Percentiles rank a stretch among this genome's conserved stretches.
phyloP scores from a whole-genome alignment of 108 stramenopile genomes.

The Nitzschia palea region DNA sequence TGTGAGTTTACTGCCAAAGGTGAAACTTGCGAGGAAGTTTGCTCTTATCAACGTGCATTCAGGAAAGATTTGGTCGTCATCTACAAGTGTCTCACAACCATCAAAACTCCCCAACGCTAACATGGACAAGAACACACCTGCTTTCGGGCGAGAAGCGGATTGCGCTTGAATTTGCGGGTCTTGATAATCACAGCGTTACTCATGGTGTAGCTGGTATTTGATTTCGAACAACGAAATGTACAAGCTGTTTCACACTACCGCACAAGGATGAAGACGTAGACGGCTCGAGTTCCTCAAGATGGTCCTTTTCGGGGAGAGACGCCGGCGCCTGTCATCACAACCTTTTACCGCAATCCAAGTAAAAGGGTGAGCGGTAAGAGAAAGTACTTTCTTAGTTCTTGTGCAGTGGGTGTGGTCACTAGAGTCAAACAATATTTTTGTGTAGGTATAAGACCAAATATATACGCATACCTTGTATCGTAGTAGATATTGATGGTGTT shows the following conservation, averaged over 20 bases:
- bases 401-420: not conserved
- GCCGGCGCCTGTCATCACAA: not conserved
- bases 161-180: slow-evolving; percentile 98
- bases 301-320: not conserved
- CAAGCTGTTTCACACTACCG: not conserved
- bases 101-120: too few species aligned
- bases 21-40: too few species aligned
- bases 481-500: not conserved
- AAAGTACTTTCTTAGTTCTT: not conserved
- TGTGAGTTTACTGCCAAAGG: too few species aligned
- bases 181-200: slow-evolving; percentile 90
- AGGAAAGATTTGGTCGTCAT: too few species aligned
- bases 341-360: not conserved
- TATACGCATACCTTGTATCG: not conserved
- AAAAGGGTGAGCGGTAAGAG: slow-evolving; percentile 5
- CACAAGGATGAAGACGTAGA: not conserved
- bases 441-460: not conserved
- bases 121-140: slow-evolving; percentile 78
- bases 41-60: too few species aligned
- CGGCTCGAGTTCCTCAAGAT: too few species aligned
- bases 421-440: not conserved
- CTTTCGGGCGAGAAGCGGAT: slow-evolving; percentile 95
- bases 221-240: not conserved
- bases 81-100: too few species aligned
- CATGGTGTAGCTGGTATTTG: slow-evolving; percentile 22